Evolutionary conservation across 192 early-diverging fungal genomes (phyloP).

Genomic region (Rhizophagus clarus): DNA sequence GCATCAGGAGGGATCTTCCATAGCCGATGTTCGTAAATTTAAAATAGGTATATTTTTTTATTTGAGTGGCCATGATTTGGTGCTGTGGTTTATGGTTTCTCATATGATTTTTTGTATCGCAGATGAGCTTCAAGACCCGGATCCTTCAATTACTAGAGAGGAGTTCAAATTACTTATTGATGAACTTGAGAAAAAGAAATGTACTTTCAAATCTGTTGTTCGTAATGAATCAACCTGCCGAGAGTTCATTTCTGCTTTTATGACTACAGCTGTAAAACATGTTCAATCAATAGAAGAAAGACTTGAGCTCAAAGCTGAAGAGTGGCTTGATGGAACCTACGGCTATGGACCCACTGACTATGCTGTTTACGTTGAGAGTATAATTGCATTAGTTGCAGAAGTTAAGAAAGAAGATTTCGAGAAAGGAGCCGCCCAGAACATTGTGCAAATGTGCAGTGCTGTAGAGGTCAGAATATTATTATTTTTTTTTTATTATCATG

Average conservation of each 20-base stretch:
- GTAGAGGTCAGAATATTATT: background rate
- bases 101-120: no score
- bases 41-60: constrained; percentile 3
- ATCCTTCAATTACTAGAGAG: background rate
- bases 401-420: constrained; percentile 4
- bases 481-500: background rate
- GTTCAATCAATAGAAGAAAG: background rate
- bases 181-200: background rate
- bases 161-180: background rate
- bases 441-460: background rate
- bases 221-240: background rate
- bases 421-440: constrained; percentile 9
- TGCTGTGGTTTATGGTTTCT: no score
- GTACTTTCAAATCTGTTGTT: background rate
- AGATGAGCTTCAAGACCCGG: background rate
- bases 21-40: background rate
- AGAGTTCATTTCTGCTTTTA: constrained; percentile 18
- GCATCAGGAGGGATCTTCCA: background rate
- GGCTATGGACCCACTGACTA: background rate
- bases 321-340: background rate
- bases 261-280: background rate
- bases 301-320: constrained; percentile 1
- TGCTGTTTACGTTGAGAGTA: no score
- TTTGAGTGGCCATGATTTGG: background rate
- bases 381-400: background rate